Base-by-base conservation (phyloP, 768 basidiomycete genomes). In the Neoboletus brunneissimus region DNA sequence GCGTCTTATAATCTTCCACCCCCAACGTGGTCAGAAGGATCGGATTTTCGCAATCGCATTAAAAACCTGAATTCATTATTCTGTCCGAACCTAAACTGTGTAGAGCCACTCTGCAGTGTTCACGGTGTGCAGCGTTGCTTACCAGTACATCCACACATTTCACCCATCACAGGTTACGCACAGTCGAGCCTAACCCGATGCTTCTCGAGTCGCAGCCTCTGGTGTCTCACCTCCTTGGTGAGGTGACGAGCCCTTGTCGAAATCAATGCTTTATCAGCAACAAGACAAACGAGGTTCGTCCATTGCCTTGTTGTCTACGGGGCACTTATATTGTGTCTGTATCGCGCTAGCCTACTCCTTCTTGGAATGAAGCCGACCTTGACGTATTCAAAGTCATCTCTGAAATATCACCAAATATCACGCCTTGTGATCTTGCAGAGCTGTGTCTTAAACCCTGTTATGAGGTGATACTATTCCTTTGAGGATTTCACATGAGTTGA, bases 401-500 rank as follows among this genome's bases (percentile, higher is more conserved):
- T 11, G 69, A 76, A 16, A 65, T 80, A 23, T 70, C 74, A 0
- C 79, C 80, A 8, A 77, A 84, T 45, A 64, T 72, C 4, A 66
- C 72, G 0, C 75, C 85, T 0, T 88, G 87, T 58, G 77, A 83
- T 45, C 68, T 88, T 13, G 80, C 84, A 18, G 64, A 73, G 1
- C 69, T 88, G 16, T 81, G 81, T 65, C 73, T 74, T 11, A 84
- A 81, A 57, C 80, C 85, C 6, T 89, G 88, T 66, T 67, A 69
- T 29, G 83, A 89, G 74, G 87, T 86, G 53, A 49, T 27, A 53
- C 22, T 27, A 29, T 45, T 27, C 25, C 18, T 25, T 41, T 5
- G 22, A 32, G 31, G 41, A 20, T 5, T 31, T 40, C 27, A 9
- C 31, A 32, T 32, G n/a, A 48, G 1, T 48, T 61, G 46, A 66